Conservation (phyloP, 257 asterid species). For the Solanum raphanifolium region DNA sequence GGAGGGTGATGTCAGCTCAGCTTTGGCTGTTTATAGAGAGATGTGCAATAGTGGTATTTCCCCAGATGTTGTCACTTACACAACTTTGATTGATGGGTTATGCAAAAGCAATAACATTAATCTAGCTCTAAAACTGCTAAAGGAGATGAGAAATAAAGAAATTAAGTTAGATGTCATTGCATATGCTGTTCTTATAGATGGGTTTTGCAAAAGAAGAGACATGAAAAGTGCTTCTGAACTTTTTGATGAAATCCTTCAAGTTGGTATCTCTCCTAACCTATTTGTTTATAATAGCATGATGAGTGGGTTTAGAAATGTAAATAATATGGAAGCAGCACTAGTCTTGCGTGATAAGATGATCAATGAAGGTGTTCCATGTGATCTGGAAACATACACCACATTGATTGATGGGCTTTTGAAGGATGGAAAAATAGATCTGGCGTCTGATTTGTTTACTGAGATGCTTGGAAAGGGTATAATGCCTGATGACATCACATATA, state of each 20-base stretch:
- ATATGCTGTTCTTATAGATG: constrained; percentile 53
- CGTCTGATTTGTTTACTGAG: constrained; percentile 55
- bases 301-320: constrained; percentile 53
- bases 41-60: constrained; percentile 35
- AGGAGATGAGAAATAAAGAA: constrained; percentile 55
- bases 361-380: constrained; percentile 42
- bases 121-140: constrained; percentile 40
- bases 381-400: constrained; percentile 72
- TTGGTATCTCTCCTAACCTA: constrained; percentile 55
- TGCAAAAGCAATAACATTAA: constrained; percentile 35
- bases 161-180: constrained; percentile 55
- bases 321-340: constrained; percentile 52
- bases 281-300: constrained; percentile 68
- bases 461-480: constrained; percentile 52
- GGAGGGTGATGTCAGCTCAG: constrained; percentile 41
- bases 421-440: constrained; percentile 42
- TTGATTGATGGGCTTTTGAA: constrained; percentile 61
- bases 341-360: constrained; percentile 43
- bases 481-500: constrained; percentile 57
- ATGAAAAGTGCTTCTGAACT: constrained; percentile 51
- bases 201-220: constrained; percentile 68
- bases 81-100: constrained; percentile 59
- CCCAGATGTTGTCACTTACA: constrained; percentile 61
- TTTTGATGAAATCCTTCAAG: constrained; percentile 51
- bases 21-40: constrained; percentile 48